Evolutionary conservation across 1,139 yeast species (phyloP).

Genomic region (Yamadazyma trypodendri): DNA sequence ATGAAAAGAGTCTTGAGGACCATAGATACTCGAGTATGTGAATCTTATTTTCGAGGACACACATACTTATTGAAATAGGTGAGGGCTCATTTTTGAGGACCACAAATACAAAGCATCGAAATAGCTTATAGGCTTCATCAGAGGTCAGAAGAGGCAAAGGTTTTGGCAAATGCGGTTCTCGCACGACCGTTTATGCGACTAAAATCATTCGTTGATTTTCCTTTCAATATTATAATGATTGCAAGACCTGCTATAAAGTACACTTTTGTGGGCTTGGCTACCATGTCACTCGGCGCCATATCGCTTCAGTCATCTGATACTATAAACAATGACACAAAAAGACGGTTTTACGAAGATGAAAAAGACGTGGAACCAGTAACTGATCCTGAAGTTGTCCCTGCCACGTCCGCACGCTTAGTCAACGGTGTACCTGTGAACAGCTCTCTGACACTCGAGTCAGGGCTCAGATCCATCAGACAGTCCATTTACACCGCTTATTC

Average conservation of each 20-base stretch:
- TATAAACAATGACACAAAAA: constrained; percentile 27
- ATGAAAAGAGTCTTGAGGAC: no score
- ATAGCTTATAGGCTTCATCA: no score
- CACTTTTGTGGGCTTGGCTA: constrained; percentile 2
- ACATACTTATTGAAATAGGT: no score
- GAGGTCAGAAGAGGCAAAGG: no score
- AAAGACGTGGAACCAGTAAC: constrained; percentile 41
- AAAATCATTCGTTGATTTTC: constrained; percentile 1
- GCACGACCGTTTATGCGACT: no score
- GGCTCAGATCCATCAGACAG: constrained; percentile 49
- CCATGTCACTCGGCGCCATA: no score
- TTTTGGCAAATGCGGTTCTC: no score
- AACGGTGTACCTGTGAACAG: constrained; percentile 62
- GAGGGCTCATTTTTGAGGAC: no score
- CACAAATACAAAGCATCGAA: no score
- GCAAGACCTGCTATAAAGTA: constrained; percentile 1
- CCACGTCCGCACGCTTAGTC: constrained; percentile 43
- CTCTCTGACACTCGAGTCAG: constrained; percentile 46
- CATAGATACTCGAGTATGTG: no score
- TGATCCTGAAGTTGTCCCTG: constrained; percentile 44
- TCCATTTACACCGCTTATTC: constrained; percentile 17
- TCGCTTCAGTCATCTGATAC: constrained; percentile 7
- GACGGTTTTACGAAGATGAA: constrained; percentile 64
- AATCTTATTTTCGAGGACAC: no score
- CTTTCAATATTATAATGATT: no score